Evolutionary conservation across 129 eudicot species (phyloP).

Genomic region (Lonicera japonica): DNA sequence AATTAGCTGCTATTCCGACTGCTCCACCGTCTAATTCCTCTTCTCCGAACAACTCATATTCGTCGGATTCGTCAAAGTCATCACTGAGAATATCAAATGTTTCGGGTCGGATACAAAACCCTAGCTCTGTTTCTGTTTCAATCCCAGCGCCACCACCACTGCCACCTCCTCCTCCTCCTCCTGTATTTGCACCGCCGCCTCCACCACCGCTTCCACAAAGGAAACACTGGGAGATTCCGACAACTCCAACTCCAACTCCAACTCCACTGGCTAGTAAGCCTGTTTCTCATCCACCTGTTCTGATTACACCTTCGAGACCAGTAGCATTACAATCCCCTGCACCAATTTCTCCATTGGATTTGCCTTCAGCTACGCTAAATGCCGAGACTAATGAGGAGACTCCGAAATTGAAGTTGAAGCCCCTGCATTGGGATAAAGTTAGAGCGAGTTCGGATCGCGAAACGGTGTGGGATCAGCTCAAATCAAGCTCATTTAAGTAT

Average conservation of each 20-base stretch:
- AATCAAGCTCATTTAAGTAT: conserved; percentile 91
- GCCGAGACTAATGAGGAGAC: conserved; percentile 35
- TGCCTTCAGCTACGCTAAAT: conserved; percentile 31
- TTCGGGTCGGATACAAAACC: conserved; percentile 17
- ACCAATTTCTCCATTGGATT: conserved; percentile 31
- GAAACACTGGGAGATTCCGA: conserved; percentile 29
- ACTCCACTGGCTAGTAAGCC: conserved; percentile 22
- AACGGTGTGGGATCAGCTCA: conserved; percentile 96
- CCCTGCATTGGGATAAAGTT: conserved; percentile 96
- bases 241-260: conserved; percentile 26
- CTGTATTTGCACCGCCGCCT: conserved; percentile 3
- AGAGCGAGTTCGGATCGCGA: conserved; percentile 90
- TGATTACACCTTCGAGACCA: conserved; percentile 42
- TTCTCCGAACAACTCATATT: conserved; percentile 18
- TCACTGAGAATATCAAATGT: conserved; percentile 44
- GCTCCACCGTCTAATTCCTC: conserved; percentile 11
- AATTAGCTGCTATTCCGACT: conserved; percentile 30
- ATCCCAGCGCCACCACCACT: conserved; percentile 18
- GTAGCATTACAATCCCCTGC: conserved; percentile 13
- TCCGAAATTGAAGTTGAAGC: conserved; percentile 66
- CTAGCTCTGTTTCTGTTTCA: conserved; percentile 1
- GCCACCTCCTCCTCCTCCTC: conserved; percentile 39
- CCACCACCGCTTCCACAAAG: conserved; percentile 41
- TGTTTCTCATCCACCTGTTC: conserved; percentile 39
- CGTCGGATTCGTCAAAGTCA: conserved; percentile 18